Percentiles rank a stretch among this genome's conserved stretches.
Conservation (phyloP, 768 basidiomycete species). For the Cystofilobasidium macerans region DNA sequence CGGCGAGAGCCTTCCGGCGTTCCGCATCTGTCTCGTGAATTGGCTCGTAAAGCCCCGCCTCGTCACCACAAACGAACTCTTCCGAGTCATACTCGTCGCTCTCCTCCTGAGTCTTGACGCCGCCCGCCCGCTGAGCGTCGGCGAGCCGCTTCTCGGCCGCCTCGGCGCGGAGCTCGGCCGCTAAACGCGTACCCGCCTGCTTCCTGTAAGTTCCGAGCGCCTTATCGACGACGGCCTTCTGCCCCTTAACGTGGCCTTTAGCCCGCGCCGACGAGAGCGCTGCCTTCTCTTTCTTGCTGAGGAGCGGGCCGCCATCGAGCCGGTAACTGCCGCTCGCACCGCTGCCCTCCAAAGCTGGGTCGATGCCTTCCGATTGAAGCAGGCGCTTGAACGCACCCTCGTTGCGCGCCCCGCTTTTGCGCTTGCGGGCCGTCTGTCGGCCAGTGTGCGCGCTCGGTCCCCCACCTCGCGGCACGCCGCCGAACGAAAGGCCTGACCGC, state of each 20-base stretch:
- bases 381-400: neutral
- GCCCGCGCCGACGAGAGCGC: neutral
- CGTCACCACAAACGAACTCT: no score
- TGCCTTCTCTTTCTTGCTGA: neutral
- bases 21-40: no score
- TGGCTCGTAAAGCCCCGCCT: no score
- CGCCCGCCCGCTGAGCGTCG: no score
- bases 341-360: neutral
- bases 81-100: no score
- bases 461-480: neutral
- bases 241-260: neutral
- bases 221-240: neutral
- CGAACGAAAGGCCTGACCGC: neutral
- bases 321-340: neutral
- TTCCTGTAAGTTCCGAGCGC: neutral
- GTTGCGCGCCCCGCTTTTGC: neutral
- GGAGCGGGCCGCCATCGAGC: neutral
- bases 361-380: no score
- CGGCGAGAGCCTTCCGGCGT: no score
- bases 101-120: no score
- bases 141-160: conserved; percentile 7
- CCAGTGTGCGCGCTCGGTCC: neutral
- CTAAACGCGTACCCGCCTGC: neutral
- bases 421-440: conserved; percentile 3
- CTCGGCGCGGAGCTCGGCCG: neutral